These are phyloP conservation scores for Talaromyces islandicus DNA, from an alignment of 2,329 filamentous ascomycete species.

Conservation along the genomic window DNA sequence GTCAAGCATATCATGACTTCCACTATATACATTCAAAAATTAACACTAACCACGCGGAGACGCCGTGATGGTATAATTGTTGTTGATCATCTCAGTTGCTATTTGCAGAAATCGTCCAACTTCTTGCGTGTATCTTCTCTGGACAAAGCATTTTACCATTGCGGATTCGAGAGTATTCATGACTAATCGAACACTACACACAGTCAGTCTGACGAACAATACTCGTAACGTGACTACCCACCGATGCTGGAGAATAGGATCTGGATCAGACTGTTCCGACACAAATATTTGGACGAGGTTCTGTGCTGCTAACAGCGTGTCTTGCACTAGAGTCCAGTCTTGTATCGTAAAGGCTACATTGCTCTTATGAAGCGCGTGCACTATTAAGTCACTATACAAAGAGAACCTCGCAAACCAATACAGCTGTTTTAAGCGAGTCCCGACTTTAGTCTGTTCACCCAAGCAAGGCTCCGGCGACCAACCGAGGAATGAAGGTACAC, in stretches of 20 bases:
- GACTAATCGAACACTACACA: background rate
- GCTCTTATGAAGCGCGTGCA: background rate
- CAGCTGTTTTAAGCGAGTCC: background rate
- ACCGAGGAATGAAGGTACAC: background rate
- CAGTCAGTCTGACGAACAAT: background rate
- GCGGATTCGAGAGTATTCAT: background rate
- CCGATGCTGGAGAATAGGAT: background rate
- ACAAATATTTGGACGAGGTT: background rate
- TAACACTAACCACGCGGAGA: no score
- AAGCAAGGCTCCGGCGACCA: background rate
- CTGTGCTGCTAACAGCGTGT: background rate
- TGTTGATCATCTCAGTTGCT: no score
- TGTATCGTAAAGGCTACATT: background rate
- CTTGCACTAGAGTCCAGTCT: background rate
- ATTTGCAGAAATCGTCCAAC: background rate
- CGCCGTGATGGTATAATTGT: no score
- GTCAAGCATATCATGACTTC: no score
- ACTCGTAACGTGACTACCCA: background rate
- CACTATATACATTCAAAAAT: no score
- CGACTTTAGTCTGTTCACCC: background rate
- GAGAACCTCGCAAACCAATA: constrained; percentile 3
- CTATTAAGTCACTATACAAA: background rate
- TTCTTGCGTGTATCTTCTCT: background rate
- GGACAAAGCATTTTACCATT: background rate
- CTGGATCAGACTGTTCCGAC: background rate